Conservation (phyloP, 164 flowering plant species). For the Hamamelis virginiana region DNA sequence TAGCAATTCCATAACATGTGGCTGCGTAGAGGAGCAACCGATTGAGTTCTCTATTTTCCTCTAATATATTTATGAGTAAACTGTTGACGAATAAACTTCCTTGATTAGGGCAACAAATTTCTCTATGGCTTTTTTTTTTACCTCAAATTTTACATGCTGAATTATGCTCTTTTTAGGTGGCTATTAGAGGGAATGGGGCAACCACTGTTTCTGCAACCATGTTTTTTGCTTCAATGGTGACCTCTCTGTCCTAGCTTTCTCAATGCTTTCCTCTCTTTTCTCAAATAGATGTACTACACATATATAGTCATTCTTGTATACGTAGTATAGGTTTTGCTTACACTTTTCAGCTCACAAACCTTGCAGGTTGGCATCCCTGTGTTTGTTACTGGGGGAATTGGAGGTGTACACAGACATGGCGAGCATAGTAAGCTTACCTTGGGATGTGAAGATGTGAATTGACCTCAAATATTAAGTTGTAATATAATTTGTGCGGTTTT, state of each 20-base stretch:
- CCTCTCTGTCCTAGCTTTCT: constrained; percentile 4
- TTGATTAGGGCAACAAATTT: not conserved
- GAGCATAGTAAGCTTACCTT: constrained; percentile 61
- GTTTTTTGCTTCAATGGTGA: constrained; percentile 89
- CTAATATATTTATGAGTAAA: too few relatives aligned
- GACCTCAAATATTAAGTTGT: not conserved
- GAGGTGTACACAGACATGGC: constrained; percentile 95
- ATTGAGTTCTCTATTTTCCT: not conserved
- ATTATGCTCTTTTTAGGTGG: constrained; percentile 51
- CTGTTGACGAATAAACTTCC: not conserved
- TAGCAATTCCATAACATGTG: not conserved
- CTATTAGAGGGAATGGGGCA: constrained; percentile 80
- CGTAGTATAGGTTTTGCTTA: not conserved
- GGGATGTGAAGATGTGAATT: not conserved
- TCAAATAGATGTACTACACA: not conserved
- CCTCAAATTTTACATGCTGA: not conserved
- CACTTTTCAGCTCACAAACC: not conserved
- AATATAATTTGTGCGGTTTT: not conserved
- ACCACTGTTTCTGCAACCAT: constrained; percentile 96
- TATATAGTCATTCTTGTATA: not conserved
- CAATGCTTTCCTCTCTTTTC: not conserved
- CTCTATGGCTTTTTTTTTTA: not conserved
- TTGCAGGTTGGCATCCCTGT: constrained; percentile 88
- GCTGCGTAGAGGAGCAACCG: not conserved
- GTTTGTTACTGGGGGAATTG: constrained; percentile 95